These are phyloP conservation scores for Penicillium goetzii DNA, from an alignment of 495 filamentous ascomycete species.

Conservation along the genomic window DNA sequence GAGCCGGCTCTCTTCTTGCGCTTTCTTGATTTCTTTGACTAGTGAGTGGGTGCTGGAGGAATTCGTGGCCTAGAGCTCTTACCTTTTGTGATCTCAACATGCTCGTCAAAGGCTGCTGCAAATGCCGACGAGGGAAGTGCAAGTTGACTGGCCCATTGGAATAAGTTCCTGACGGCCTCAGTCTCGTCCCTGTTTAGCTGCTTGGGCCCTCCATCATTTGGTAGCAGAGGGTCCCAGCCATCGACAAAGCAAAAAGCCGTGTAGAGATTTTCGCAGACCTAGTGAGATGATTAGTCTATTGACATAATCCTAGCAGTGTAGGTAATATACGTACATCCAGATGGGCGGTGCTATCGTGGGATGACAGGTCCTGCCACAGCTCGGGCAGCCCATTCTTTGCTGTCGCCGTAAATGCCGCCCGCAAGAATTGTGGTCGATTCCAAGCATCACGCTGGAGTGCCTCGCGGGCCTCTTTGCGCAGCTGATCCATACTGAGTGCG, in stretches of 20 bases:
- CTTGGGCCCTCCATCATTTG: constrained; percentile 22
- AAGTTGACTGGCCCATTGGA: constrained; percentile 39
- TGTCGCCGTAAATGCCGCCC: background rate
- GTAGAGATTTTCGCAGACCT: constrained; percentile 42
- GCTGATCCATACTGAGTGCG: constrained; percentile 34
- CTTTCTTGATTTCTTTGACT: constrained; percentile 22
- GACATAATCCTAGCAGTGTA: background rate
- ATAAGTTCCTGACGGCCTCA: constrained; percentile 33
- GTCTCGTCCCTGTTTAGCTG: constrained; percentile 31
- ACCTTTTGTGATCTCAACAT: constrained; percentile 30
- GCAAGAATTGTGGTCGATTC: constrained; percentile 14
- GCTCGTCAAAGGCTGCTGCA: constrained; percentile 33
- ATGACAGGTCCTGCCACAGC: constrained; percentile 40
- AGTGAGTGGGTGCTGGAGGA: background rate
- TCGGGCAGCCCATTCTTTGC: constrained; percentile 23
- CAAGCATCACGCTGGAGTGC: constrained; percentile 26
- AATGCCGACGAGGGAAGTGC: constrained; percentile 44
- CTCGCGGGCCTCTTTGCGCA: constrained; percentile 38
- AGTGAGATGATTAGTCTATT: constrained; percentile 12
- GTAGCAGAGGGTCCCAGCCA: constrained; percentile 17
- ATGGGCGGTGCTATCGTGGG: constrained; percentile 25
- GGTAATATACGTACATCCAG: constrained; percentile 26
- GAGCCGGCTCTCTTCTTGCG: constrained; percentile 28
- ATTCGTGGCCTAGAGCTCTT: too few relatives aligned
- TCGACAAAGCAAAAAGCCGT: constrained; percentile 34